Evolutionary conservation across 2,329 filamentous ascomycete species (phyloP), one percentile per base, ranked within the genome.

Genomic region (Dothiorella sarmentorum): DNA sequence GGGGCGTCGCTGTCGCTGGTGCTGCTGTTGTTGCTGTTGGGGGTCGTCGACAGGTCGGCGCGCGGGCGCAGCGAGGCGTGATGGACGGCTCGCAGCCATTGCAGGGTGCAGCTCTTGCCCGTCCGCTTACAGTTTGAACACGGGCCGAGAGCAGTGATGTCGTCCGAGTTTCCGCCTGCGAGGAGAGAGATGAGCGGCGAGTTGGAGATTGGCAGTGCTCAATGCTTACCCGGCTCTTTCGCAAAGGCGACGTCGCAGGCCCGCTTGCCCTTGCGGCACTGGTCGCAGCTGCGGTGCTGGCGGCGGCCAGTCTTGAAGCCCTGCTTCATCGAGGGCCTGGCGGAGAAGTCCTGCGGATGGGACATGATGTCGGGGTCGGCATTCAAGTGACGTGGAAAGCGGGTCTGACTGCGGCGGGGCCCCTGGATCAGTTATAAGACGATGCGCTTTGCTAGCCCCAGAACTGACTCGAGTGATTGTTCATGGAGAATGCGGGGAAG

Each of bases 261-360:
- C 57, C 75, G 66, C 62, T 78, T 78, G 20, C 76, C 76, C 61
- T 74, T 75, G 20, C 76, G 71, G 62, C 76, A 79, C 58, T 76
- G 76, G 59, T 79, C 76, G 61, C 76, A 79, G 60, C 75, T 78
- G 49, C 76, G 70, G 59, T 76, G 71, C 58, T 77, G 75, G 60
- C 73, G 73, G 43, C 74, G 70, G 45, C 65, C 68, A 10, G 70
- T 70, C 51, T 68, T 70, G n/a, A 67, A 69, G 22, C 49, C 49
- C 15, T 33, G 18, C 49, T 53, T 53, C 49, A 53, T 53, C 11
- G 47, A 24, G 24, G 20, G 47, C 13, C 18, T 22, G 13, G 47
- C 9, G 31, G 47, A 37, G 47, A 51, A 37, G 47, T 51, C 45
- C 47, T 24, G 47, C 31, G 47, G 49, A 51, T 51, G 45, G 45